Percentiles rank a stretch among this genome's conserved stretches.
Evolutionary conservation across 768 basidiomycete genomes (phyloP).

Genomic region (Auriscalpium vulgare): DNA sequence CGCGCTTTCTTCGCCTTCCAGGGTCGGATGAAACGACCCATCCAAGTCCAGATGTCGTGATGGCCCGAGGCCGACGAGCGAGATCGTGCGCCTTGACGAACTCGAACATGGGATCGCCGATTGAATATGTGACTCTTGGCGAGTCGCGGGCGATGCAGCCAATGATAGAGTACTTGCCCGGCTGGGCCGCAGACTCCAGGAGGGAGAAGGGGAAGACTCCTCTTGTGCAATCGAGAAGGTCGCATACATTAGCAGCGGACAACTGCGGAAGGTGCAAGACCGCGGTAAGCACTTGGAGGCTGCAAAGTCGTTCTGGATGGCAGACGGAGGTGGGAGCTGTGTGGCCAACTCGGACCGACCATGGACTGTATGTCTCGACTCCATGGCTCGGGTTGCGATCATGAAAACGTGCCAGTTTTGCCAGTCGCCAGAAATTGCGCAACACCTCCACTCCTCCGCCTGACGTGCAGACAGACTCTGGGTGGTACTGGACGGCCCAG

Average conservation of each 20-base stretch:
- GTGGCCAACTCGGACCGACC: slow-evolving; percentile 57
- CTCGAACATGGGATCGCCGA: slow-evolving; percentile 42
- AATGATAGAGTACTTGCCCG: slow-evolving; percentile 69
- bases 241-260: slow-evolving; percentile 42
- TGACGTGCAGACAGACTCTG: slow-evolving; percentile 71
- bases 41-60: slow-evolving; percentile 68
- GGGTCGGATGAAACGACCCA: slow-evolving; percentile 57
- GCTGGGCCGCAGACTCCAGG: slow-evolving; percentile 69
- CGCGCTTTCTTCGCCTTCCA: slow-evolving; percentile 41
- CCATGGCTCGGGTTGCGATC: slow-evolving; percentile 38
- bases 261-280: slow-evolving; percentile 37
- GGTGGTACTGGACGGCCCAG: slow-evolving; percentile 89
- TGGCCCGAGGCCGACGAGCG: slow-evolving; percentile 32
- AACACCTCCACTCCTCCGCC: slow-evolving; percentile 63
- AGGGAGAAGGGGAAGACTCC: slow-evolving; percentile 56
- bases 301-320: slow-evolving; percentile 12
- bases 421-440: slow-evolving; percentile 67
- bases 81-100: slow-evolving; percentile 31
- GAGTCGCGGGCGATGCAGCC: slow-evolving; percentile 49
- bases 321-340: slow-evolving; percentile 24
- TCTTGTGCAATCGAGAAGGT: slow-evolving; percentile 52
- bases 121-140: slow-evolving; percentile 48
- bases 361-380: slow-evolving; percentile 24
- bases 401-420: slow-evolving; percentile 43
- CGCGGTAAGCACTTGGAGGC: slow-evolving; percentile 11